Percentiles rank a stretch among this genome's conserved stretches.
Conservation (phyloP, 345 rosid genomes). For the Lepidium aucheri region DNA sequence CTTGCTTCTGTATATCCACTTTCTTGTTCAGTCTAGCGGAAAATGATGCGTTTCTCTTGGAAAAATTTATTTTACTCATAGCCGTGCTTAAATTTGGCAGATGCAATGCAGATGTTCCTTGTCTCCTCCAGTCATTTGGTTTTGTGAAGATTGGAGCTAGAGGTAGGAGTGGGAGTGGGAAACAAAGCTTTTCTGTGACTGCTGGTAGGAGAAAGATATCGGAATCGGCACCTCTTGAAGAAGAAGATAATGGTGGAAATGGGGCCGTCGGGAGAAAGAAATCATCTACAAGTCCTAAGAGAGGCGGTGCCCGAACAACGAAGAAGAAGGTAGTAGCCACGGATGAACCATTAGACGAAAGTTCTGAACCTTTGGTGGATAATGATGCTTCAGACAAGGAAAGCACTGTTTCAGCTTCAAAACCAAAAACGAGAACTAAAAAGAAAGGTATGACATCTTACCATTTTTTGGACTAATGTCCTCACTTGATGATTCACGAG, state of each 20-base stretch:
- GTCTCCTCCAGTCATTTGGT: slow-evolving; percentile 28
- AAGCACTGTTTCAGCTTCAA: not conserved
- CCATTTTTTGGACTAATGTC: not conserved
- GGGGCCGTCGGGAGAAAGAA: slow-evolving; percentile 39
- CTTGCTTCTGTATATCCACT: not conserved
- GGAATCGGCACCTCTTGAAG: slow-evolving; percentile 27
- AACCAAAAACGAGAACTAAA: slow-evolving; percentile 23
- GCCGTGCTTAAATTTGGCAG: slow-evolving; percentile 30
- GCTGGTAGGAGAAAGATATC: slow-evolving; percentile 46
- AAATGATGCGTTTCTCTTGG: not conserved
- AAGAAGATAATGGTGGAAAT: slow-evolving; percentile 38
- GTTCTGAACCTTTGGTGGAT: slow-evolving; percentile 21
- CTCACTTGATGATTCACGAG: not conserved
- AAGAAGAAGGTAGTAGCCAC: slow-evolving; percentile 41
- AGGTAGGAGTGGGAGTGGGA: slow-evolving; percentile 36
- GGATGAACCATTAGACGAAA: slow-evolving; percentile 28
- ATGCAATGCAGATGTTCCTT: slow-evolving; percentile 37
- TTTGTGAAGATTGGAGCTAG: slow-evolving; percentile 35
- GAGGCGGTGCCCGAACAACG: slow-evolving; percentile 35
- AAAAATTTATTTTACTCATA: not conserved
- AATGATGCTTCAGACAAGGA: slow-evolving; percentile 28
- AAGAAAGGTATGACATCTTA: slow-evolving; percentile 37
- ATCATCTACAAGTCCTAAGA: slow-evolving; percentile 35
- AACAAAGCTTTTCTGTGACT: slow-evolving; percentile 36
- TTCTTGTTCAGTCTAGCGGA: not conserved